Evolutionary conservation across 2,329 filamentous ascomycete genomes (phyloP), one percentile per base, ranked within the genome.

Genomic region (Stagonosporopsis vannaccii): DNA sequence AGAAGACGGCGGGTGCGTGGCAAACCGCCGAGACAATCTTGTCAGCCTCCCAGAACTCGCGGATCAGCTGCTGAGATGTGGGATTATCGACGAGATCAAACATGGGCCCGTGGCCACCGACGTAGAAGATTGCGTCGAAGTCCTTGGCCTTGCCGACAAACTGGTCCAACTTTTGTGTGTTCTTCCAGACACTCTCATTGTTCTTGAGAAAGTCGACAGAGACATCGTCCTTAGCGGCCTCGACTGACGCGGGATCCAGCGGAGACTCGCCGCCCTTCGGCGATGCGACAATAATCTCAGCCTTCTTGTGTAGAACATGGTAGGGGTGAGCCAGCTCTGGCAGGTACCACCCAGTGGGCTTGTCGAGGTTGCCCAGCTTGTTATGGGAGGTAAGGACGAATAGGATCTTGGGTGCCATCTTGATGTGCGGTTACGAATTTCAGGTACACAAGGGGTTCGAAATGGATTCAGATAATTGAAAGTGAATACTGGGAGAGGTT

Each of bases 301-400:
- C 67, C 47, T 76, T 73, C 58, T 62, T 63, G 49, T 61, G 70
- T 6, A 78, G 68, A 51, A 74, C 70, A 66, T 78, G 70, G 68
- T 76, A 78, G 13, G 75, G 75, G 57, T 77, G 72, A 0, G 73
- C 71, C 33, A 72, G 66, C 43, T 74, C 75, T 2, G 75, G 74
- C 15, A 91, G 78, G 70, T 85, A 91, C 89, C 89, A 91, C 61
- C 89, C 89, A 0, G 88, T 90, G 9, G 83, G 82, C 51, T 78
- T 75, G 60, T 75, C 73, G 40, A 71, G 74, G 65, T 71, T 67
- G 47, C 77, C 78, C 47, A 82, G 74, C 58, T 77, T 74, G 61
- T 75, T 73, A 72, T 84, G 81, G 58, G 87, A 91, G 62, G 87
- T 90, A 59, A 91, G 84, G 55, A 92, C 85, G 73, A 91, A 78